These are phyloP conservation scores for Trichoderma arundinaceum DNA, from an alignment of 2,329 filamentous ascomycete species.

Conservation along the genomic window DNA sequence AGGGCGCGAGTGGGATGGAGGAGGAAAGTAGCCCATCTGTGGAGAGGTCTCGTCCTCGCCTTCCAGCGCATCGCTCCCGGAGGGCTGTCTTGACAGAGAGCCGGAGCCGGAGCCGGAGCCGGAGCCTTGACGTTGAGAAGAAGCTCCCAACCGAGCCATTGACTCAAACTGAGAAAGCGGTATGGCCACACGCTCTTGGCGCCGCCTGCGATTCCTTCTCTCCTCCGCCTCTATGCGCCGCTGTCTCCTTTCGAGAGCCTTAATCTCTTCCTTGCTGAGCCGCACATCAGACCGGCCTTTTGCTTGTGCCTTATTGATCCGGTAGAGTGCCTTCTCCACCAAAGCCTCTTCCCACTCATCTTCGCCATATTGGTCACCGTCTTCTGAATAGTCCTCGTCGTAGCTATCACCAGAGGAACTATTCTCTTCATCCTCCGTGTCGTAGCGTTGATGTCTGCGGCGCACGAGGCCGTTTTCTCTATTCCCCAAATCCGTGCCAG, in stretches of 20 bases:
- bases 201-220: constrained; percentile 46
- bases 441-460: constrained; percentile 44
- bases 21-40: constrained; percentile 59
- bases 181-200: constrained; percentile 57
- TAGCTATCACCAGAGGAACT: constrained; percentile 35
- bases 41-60: constrained; percentile 47
- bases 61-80: constrained; percentile 44
- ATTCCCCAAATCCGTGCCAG: constrained; percentile 59
- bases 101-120: constrained; percentile 1
- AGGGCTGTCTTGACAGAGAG: constrained; percentile 21
- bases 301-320: constrained; percentile 78
- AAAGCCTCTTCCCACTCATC: constrained; percentile 69
- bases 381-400: constrained; percentile 47
- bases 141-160: constrained; percentile 43
- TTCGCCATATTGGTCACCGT: constrained; percentile 35
- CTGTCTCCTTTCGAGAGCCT: constrained; percentile 73
- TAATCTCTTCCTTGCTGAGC: constrained; percentile 79
- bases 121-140: neutral
- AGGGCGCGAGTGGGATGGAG: constrained; percentile 50
- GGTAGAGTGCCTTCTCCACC: constrained; percentile 77
- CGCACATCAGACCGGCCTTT: constrained; percentile 80
- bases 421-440: constrained; percentile 45
- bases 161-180: constrained; percentile 59
- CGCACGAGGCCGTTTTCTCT: constrained; percentile 47
- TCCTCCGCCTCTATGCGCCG: constrained; percentile 62